Base-by-base conservation (phyloP, 805 yeast species). In the Isabelozyma gotoi region DNA sequence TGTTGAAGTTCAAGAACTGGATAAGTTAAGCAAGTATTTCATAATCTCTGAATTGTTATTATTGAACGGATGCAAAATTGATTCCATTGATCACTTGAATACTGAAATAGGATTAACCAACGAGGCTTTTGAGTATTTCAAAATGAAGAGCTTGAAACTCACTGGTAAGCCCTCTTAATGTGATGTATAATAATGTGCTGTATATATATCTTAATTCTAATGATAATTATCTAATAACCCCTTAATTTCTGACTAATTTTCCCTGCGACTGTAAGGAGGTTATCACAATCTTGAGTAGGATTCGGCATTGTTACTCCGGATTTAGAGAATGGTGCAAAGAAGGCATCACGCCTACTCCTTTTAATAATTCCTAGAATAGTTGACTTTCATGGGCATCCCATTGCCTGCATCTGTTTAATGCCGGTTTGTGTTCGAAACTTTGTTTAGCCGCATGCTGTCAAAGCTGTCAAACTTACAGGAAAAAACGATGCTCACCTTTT, bases 41-140 rank as follows among this genome's bases (percentile, higher is more conserved):
- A 46, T 82, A 56, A 59, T 82, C 60, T 57, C 87, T 0, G 89
- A 85, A 52, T 65, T 82, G 11, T 56, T 85, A 10, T 46, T 80
- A 0, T 62, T 81, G 38, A 84, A 82, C 57, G 87, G 86, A 7
- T 68, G 78, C 24, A 65, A 69, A 8, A 65, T 76, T 7, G 80
- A 79, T 6, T 56, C 56, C 2, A 36, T 55, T 3, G 39, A 33
- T 6, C 53, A 48, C 11, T 57, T 69, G 7, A 46, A 58, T 10
- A 51, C 60, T 12, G 66, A 63, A 5, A 49, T 75, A 8, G 70
- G 70, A 0, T 60, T 79, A 33, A 60, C 76, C 6, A 63, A 64
- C 0, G 70, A 64, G 4, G 88, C 86, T n/a, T 51, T 56, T 14
- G 54, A 55, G 4, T 85, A 79, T 55, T 84, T 88, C 88, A 67